These are phyloP conservation scores for Arthrobotrys entomopaga DNA, from an alignment of 2,329 filamentous ascomycete species.

Conservation along the genomic window DNA sequence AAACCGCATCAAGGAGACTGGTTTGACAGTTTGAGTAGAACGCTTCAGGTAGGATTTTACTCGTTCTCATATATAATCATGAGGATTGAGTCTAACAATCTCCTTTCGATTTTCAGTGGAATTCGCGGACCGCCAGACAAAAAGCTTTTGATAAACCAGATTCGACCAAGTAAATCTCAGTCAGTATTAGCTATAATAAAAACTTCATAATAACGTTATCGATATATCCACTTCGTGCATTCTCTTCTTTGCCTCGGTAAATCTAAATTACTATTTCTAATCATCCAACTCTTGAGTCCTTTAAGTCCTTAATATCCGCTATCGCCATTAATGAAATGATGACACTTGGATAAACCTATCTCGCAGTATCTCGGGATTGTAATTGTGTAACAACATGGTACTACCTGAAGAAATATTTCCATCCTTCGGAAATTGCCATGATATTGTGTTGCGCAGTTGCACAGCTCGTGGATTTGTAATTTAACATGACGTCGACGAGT, in stretches of 20 bases:
- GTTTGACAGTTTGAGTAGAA: slow-evolving; percentile 59
- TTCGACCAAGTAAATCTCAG: neutral
- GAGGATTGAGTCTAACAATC: neutral
- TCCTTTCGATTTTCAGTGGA: slow-evolving; percentile 31
- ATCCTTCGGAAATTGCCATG: neutral
- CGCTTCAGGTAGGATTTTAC: slow-evolving; percentile 51
- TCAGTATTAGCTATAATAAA: neutral
- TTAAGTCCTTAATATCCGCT: no score
- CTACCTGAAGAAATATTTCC: neutral
- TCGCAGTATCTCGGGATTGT: neutral
- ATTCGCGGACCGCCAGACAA: slow-evolving; percentile 47
- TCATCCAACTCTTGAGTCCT: no score
- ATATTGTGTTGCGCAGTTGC: neutral
- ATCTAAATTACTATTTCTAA: no score
- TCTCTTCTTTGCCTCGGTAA: no score
- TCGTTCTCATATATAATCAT: no score
- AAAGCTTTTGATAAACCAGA: slow-evolving; percentile 36
- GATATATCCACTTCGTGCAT: no score
- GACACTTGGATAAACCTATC: neutral
- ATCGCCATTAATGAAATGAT: neutral
- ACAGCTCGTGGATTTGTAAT: neutral
- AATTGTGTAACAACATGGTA: neutral
- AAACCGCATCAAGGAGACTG: slow-evolving; percentile 59
- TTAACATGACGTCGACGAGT: slow-evolving; percentile 31
- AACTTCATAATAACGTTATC: no score